A percentile compares a stretch with the other conserved stretches of the same genome.
Evolutionary conservation across 1,284 basidiomycete species (phyloP).

Genomic region (Malassezia japonica): DNA sequence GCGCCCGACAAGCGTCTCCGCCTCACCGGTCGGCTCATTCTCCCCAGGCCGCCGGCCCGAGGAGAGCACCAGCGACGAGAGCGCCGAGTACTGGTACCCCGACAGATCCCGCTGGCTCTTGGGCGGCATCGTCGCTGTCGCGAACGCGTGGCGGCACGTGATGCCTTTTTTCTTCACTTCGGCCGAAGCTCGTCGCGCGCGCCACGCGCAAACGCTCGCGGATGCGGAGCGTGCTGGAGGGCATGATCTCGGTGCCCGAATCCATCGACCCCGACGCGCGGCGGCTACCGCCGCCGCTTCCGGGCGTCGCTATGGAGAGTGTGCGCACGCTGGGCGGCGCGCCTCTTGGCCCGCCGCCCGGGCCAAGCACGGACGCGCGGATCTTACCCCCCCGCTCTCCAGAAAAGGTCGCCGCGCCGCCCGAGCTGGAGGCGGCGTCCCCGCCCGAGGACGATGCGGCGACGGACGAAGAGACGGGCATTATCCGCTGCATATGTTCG

Average conservation of each 20-base stretch:
- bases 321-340: background rate
- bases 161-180: background rate
- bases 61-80: conserved; percentile 43
- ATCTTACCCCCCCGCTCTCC: too few species aligned
- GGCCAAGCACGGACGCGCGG: background rate
- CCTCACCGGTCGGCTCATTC: conserved; percentile 82
- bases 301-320: background rate
- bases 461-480: conserved; percentile 36
- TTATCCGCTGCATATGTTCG: conserved; percentile 60
- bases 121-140: conserved; percentile 32
- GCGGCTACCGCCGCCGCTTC: background rate
- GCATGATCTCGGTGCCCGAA: background rate
- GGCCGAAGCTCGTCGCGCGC: conserved; percentile 2
- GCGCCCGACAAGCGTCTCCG: conserved; percentile 80
- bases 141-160: background rate
- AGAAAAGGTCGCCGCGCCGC: too few species aligned
- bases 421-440: background rate
- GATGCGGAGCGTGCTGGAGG: background rate
- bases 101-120: conserved; percentile 40
- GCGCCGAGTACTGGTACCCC: conserved; percentile 47
- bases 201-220: background rate
- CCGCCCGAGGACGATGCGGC: conserved; percentile 25
- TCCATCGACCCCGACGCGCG: background rate
- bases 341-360: background rate
- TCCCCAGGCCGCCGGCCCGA: conserved; percentile 32